A percentile compares a stretch with the other conserved stretches of the same genome.
These are phyloP conservation scores for Hevea brasiliensis DNA, from an alignment of 345 rosid species.

Conservation along the genomic window DNA sequence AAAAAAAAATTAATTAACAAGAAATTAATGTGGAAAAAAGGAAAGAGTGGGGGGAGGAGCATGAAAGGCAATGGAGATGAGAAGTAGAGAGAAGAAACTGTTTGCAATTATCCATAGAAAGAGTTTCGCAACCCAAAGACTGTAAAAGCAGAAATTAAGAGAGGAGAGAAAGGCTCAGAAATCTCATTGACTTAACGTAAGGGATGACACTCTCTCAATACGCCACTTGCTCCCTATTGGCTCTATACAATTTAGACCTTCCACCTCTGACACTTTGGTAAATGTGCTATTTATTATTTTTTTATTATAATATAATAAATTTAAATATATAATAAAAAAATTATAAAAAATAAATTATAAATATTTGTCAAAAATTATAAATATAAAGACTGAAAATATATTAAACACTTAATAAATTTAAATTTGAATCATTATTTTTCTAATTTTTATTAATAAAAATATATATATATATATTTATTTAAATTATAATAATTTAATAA, in stretches of 20 bases:
- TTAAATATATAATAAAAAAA: no score
- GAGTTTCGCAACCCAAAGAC: slow-evolving; percentile 22
- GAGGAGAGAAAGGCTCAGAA: slow-evolving; percentile 1
- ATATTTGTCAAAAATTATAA: no score
- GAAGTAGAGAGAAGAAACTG: background rate
- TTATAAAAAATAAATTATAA: no score
- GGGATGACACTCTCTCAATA: background rate
- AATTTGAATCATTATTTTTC: no score
- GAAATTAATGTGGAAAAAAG: no score
- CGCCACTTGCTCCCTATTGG: slow-evolving; percentile 13
- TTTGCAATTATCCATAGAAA: slow-evolving; percentile 13
- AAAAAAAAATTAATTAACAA: no score
- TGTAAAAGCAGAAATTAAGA: background rate
- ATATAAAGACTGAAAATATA: no score
- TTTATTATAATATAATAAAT: background rate
- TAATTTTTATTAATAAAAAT: no score
- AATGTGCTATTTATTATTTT: background rate
- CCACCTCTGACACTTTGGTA: slow-evolving; percentile 19
- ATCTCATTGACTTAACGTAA: slow-evolving; percentile 12
- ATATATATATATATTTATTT: no score
- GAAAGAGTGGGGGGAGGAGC: background rate
- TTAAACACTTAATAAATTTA: no score
- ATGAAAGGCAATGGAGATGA: background rate
- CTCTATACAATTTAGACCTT: background rate
- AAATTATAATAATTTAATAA: no score